These are phyloP conservation scores for Salix arbutifolia DNA, from an alignment of 345 rosid genomes.

Conservation along the genomic window DNA sequence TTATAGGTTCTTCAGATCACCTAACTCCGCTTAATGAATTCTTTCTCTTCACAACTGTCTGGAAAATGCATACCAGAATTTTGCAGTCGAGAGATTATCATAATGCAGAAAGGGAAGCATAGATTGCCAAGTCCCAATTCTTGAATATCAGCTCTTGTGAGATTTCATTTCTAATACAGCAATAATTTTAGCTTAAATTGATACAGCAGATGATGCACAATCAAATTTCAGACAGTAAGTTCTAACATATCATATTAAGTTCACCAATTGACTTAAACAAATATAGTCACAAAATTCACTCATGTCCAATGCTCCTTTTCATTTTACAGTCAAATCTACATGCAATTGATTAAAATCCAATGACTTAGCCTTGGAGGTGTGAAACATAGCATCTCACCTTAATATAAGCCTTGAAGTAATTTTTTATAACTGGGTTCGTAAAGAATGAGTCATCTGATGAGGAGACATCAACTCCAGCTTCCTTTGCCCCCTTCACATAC, in stretches of 20 bases:
- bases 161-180: neutral
- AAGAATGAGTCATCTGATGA: constrained; percentile 32
- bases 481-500: constrained; percentile 42
- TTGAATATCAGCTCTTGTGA: neutral
- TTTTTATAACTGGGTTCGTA: constrained; percentile 26
- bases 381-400: constrained; percentile 22
- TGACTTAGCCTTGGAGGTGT: neutral
- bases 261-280: neutral
- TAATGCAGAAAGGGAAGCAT: constrained; percentile 1
- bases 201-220: neutral
- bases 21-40: constrained; percentile 34
- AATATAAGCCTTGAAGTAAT: constrained; percentile 34
- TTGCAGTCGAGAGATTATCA: neutral
- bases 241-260: neutral
- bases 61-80: constrained; percentile 2
- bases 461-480: constrained; percentile 32
- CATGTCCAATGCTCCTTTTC: neutral
- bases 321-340: neutral
- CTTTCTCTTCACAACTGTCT: constrained; percentile 43
- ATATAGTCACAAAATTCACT: neutral
- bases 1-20: constrained; percentile 31
- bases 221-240: neutral
- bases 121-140: neutral
- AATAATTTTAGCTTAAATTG: neutral
- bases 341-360: neutral